These are phyloP conservation scores for Plantago ovata DNA, from an alignment of 257 asterid genomes.

Conservation along the genomic window DNA sequence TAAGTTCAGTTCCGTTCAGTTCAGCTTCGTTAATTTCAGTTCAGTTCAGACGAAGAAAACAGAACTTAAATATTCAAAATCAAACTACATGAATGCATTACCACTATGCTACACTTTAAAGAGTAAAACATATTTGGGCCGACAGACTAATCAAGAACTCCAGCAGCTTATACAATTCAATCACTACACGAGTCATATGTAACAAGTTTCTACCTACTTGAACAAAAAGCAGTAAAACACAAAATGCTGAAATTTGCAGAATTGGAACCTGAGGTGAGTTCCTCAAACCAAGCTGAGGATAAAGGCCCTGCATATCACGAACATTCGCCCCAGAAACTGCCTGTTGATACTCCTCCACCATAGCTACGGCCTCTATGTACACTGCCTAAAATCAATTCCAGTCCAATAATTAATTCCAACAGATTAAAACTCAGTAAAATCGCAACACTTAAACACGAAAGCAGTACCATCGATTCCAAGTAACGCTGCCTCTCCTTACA, in stretches of 20 bases:
- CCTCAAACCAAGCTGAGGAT: conserved; percentile 74
- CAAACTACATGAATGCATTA: no score
- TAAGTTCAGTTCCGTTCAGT: no score
- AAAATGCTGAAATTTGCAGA: conserved; percentile 4
- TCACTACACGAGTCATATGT: no score
- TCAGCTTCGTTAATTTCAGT: no score
- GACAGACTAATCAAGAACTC: no score
- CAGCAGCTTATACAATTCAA: no score
- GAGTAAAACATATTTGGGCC: no score
- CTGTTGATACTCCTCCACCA: conserved; percentile 97
- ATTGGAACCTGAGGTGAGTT: conserved; percentile 71
- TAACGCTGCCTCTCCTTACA: conserved; percentile 92
- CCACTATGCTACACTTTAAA: no score
- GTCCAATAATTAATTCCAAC: conserved; percentile 12
- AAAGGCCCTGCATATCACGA: conserved; percentile 70
- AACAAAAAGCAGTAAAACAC: neutral
- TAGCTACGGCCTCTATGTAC: conserved; percentile 75
- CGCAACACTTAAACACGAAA: conserved; percentile 1
- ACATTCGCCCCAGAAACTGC: conserved; percentile 65
- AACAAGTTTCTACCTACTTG: neutral
- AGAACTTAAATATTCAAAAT: no score
- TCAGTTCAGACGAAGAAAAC: no score
- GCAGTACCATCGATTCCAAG: conserved; percentile 73
- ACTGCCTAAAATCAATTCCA: conserved; percentile 46
- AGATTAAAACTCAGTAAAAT: conserved; percentile 7